These are phyloP conservation scores for Lichtheimia ornata DNA, from an alignment of 371 early-diverging fungal genomes.

Conservation along the genomic window DNA sequence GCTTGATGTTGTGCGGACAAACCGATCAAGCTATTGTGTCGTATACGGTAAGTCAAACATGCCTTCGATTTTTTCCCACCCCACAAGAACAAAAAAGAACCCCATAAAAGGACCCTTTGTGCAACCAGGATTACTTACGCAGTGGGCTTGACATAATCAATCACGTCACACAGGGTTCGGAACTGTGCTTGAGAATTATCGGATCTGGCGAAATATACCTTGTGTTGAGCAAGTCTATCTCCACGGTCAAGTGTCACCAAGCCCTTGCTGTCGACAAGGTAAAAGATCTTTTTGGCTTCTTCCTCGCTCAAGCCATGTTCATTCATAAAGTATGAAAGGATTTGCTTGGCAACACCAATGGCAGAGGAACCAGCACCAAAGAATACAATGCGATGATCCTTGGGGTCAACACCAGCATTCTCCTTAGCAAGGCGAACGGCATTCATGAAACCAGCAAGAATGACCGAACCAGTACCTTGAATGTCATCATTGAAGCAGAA, in stretches of 20 bases:
- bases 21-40: conserved; percentile 65
- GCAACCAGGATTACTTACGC: conserved; percentile 30
- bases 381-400: conserved; percentile 84
- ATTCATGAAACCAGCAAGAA: conserved; percentile 88
- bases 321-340: conserved; percentile 71
- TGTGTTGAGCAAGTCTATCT: conserved; percentile 80
- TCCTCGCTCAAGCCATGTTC: conserved; percentile 68
- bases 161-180: conserved; percentile 63
- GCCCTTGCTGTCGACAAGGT: conserved; percentile 86
- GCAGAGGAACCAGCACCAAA: conserved; percentile 88
- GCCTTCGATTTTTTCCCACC: no score
- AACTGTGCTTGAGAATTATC: conserved; percentile 78
- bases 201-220: conserved; percentile 74
- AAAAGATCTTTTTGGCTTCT: conserved; percentile 76
- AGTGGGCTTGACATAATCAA: conserved; percentile 77
- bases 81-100: no score
- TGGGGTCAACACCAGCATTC: conserved; percentile 57
- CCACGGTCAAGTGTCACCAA: conserved; percentile 82
- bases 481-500: conserved; percentile 74
- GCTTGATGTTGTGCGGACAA: conserved; percentile 74
- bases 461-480: conserved; percentile 89
- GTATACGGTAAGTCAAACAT: no score
- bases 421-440: conserved; percentile 63
- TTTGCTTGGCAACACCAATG: conserved; percentile 86
- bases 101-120: no score